Percentiles rank a stretch among this genome's conserved stretches.
phyloP scores from a whole-genome alignment of 441 rosid genomes.

The Corymbia calophylla region DNA sequence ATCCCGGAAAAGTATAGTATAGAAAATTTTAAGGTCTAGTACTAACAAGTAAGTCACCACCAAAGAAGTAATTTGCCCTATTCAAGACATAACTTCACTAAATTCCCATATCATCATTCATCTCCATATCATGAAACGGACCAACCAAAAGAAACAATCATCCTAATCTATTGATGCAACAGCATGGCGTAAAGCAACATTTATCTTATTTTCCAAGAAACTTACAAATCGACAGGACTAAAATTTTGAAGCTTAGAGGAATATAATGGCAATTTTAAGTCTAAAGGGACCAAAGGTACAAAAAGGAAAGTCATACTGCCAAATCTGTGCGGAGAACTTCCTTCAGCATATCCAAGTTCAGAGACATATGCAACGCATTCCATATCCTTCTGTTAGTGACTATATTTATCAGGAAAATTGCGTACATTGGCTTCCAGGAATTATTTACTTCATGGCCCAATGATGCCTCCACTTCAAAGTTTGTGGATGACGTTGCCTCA shows the following conservation, averaged over 20 bases:
- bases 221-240: background rate
- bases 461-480: constrained; percentile 15
- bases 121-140: background rate
- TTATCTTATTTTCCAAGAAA: background rate
- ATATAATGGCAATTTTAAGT: background rate
- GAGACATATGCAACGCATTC: constrained; percentile 29
- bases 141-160: background rate
- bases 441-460: constrained; percentile 1
- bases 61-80: background rate
- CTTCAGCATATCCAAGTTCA: constrained; percentile 17
- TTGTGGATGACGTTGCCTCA: background rate
- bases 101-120: background rate
- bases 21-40: background rate
- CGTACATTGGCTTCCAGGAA: constrained; percentile 9
- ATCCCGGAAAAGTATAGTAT: background rate
- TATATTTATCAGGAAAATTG: constrained; percentile 26
- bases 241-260: background rate
- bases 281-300: background rate
- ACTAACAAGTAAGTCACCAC: background rate
- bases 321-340: constrained; percentile 21
- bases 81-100: background rate
- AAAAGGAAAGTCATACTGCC: constrained; percentile 15
- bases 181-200: background rate
- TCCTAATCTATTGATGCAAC: background rate
- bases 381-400: constrained; percentile 44